Evolutionary conservation across 257 asterid species (phyloP), one percentile per base, ranked within the genome.

Genomic region (Ligustrum vulgare): DNA sequence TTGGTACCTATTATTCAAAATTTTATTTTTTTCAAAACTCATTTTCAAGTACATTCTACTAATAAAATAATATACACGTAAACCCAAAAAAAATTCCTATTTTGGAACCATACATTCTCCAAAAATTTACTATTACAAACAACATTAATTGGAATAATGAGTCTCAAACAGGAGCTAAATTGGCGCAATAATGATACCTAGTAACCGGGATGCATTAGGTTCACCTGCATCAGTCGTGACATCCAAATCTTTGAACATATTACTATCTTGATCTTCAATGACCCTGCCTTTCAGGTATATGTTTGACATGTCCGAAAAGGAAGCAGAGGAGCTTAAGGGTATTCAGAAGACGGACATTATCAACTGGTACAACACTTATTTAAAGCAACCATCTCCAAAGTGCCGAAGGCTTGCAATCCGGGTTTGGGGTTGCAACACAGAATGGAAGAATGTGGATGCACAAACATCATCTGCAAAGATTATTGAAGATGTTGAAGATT

Each of bases 361-460:
- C 9, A 89, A 87, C 49, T 95, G 97, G 98, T 92, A 86, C 72
- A 84, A 15, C 69, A 85, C 91, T 33, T 95, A 89, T 76, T 73
- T 95, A 77, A 82, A 87, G 80, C 86, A 80, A 63, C 84, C 98
- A 39, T 95, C 98, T 65, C 96, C 97, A 0, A 91, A 90, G 84
- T 91, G 98, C 76, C 89, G 98, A 71, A 91, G 94, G 86, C 97
- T 95, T 80, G 89, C 87, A 2, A 75, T 90, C 81, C 94, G 94
- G 66, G 88, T 95, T 13, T 95, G 99, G 99, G 97, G 98, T 79
- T 91, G 97, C 91, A 75, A 91, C 84, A 79, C 92, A 1, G 84
- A 86, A 75, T 66, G 20, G 85, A 86, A 85, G 74, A 87, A 81
- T 49, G 80, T 83, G 34, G 84, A 73, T 72, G 64, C 80, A n/a